Evolutionary conservation across 139 green algal species (phyloP), one percentile per base, ranked within the genome.

Genomic region (Chlorella sorokiniana): DNA sequence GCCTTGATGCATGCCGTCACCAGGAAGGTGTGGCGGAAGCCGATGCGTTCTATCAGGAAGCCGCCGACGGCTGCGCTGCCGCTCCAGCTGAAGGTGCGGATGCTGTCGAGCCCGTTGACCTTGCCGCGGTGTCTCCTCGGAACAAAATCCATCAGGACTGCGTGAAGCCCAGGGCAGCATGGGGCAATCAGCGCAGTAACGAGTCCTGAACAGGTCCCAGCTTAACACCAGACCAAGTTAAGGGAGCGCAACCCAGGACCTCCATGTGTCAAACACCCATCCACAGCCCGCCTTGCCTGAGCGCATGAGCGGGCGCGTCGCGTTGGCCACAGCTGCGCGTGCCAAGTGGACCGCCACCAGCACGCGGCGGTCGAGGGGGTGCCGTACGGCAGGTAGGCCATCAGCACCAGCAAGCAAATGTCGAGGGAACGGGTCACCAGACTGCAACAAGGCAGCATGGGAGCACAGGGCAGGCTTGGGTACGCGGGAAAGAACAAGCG

Each of bases 71-170:
- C 87, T 22, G 87, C 85, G 51, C 45, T 79, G 10, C 87, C 87
- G 37, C 61, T 83, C 87, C 87, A 91, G 18, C 70, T 84, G 38
- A 91, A 88, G n/a, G 79, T 84, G 38, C 83, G 78, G 9, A 91
- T 76, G 25, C 52, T 78, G 54, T 91, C 87, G n/a, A 91, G 48
- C 4, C 82, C 87, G 35, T 89, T 89, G 23, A 89, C 79, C 38
- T 88, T 85, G 38, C 79, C 87, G 4, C 86, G 64, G 41, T 86
- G 33, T 52, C 51, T 71, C 8, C 78, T 78, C 1, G 85, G 74
- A 41, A 86, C 82, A 31, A 82, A 68, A 29, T 89, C 83, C 85
- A 89, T 89, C 18, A 91, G 82, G 56, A 91, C 45, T 61, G 54
- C 73, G 18, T 6, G 25, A 25, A 6, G 67, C n/a, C n/a, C 18